Conservation (phyloP, 192 early-diverging fungal species). For the Coemansia sp. region DNA sequence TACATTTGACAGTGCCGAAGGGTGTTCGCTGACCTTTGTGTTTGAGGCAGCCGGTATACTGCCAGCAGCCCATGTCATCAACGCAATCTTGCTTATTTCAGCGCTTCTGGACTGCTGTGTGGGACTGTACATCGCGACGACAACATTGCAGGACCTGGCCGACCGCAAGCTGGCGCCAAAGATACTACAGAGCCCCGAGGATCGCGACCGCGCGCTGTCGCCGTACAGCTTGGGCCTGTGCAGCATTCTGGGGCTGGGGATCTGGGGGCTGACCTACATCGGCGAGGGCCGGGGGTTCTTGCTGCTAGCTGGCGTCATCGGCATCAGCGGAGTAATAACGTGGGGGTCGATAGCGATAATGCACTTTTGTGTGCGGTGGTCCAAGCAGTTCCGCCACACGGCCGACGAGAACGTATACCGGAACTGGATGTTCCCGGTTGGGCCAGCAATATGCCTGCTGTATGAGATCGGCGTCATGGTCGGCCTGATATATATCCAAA, state of each 20-base stretch:
- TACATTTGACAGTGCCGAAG: constrained; percentile 2
- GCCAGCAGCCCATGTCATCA: constrained; percentile 19
- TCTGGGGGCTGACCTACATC: constrained; percentile 18
- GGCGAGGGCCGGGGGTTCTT: neutral
- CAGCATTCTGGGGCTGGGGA: constrained; percentile 5
- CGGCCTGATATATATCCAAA: constrained; percentile 8
- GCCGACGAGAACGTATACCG: constrained; percentile 7
- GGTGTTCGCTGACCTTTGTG: constrained; percentile 10
- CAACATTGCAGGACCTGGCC: constrained; percentile 17
- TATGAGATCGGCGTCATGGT: neutral
- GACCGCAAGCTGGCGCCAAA: constrained; percentile 12
- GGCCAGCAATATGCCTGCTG: constrained; percentile 10
- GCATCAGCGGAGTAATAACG: constrained; percentile 14
- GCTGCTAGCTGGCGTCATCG: constrained; percentile 15
- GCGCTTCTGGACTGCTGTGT: constrained; percentile 19
- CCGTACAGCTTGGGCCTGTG: constrained; percentile 9
- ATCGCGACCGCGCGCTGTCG: neutral
- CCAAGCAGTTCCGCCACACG: constrained; percentile 4
- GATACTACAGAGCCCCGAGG: constrained; percentile 2
- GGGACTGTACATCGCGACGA: constrained; percentile 10
- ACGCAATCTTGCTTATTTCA: constrained; percentile 10
- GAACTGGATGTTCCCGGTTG: constrained; percentile 14
- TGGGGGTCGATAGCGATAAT: constrained; percentile 22
- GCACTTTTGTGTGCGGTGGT: constrained; percentile 26
- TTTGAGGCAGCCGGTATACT: constrained; percentile 13